Evolutionary conservation across 2,329 filamentous ascomycete species (phyloP), one percentile per base, ranked within the genome.

Genomic region (Penicillium sp.): DNA sequence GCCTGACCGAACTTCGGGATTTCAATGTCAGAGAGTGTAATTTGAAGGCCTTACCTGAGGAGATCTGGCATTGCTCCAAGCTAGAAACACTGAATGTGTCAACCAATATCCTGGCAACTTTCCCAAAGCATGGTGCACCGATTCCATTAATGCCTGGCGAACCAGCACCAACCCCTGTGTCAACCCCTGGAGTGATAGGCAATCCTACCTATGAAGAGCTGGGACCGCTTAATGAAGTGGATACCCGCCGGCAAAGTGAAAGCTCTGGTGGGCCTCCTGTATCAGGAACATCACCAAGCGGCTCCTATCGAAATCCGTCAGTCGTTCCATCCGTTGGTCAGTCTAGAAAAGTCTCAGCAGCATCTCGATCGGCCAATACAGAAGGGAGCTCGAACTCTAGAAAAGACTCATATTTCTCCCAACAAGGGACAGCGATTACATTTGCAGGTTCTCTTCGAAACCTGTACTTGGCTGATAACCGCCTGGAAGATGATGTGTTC

Each of bases 21-120:
- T 81, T 99, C 42, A 93, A 99, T 71, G 84, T 98, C 19, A 86
- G 93, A 62, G 92, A 95, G 70, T 99, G 98, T 78, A 99, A 98
- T 69, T 84, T 99, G 57, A 89, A 88, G 63, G 89, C 89, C 68
- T 80, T 99, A 31, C 95, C 95, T 2, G 86, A 91, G 70, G 95
- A 99, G 70, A 83, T 99, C n/a, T 99, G 95, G 95, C 93, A 91
- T 81, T 93, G 93, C 51, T 88, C 89, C 66, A 92, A 89, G 70
- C 77, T 99, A 54, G 93, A 98, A 74, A 93, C 89, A 0, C 83
- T 99, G 58, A 99, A 99, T 67, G 88, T 96, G 13, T 98, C 93
- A 0, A 97, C 95, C 11, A 99, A 99, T 66, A 88, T 98, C 7
- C 81, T 99, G 21, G 89, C 93, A 50, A 87, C 85, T 42, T 98